Evolutionary conservation across 768 basidiomycete genomes (phyloP).

Genomic region (Rhizopogon sp.): DNA sequence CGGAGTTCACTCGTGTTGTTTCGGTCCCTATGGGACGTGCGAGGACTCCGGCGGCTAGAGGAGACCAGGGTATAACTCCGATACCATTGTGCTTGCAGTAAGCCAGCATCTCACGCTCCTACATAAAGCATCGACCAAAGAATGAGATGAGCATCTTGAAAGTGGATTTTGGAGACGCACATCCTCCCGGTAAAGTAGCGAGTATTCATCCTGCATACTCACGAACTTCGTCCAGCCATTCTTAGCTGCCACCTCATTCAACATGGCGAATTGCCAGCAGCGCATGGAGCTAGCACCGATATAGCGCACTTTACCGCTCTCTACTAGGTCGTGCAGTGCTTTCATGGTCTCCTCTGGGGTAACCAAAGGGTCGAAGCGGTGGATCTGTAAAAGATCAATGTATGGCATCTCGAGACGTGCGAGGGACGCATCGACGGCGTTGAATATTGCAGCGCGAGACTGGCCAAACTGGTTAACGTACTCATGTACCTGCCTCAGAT

Average conservation of each 20-base stretch:
- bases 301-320: conserved; percentile 47
- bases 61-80: conserved; percentile 48
- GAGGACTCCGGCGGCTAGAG: conserved; percentile 36
- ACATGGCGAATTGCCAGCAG: conserved; percentile 38
- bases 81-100: conserved; percentile 47
- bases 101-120: conserved; percentile 44
- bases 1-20: conserved; percentile 12
- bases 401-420: conserved; percentile 30
- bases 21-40: conserved; percentile 29
- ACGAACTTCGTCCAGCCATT: conserved; percentile 50
- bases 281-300: conserved; percentile 45
- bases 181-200: conserved; percentile 53
- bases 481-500: conserved; percentile 1
- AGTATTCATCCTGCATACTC: conserved; percentile 53
- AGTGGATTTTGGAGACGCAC: conserved; percentile 11
- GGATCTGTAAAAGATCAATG: conserved; percentile 41
- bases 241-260: conserved; percentile 40
- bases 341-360: conserved; percentile 44
- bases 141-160: not conserved
- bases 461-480: conserved; percentile 31
- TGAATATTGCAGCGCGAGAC: conserved; percentile 33
- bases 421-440: conserved; percentile 32
- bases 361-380: conserved; percentile 33
- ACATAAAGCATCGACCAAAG: no score
- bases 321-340: conserved; percentile 44